phyloP scores from a whole-genome alignment of 164 flowering plant genomes.

The Stephania japonica region DNA sequence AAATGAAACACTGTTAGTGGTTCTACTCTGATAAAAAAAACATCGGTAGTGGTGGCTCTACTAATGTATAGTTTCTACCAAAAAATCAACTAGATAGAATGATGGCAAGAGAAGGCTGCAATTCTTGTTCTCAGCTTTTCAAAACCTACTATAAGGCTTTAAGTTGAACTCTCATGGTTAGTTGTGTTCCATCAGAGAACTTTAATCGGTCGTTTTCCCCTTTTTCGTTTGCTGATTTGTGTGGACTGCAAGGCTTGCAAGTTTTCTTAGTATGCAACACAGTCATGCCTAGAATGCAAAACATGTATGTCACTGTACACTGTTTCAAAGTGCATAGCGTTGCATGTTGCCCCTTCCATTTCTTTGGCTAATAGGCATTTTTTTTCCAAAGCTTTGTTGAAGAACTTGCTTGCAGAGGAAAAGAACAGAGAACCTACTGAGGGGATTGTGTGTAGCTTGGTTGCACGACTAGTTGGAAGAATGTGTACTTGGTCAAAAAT shows the following conservation, averaged over 20 bases:
- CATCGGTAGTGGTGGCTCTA: no score
- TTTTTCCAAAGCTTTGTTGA: constrained; percentile 50
- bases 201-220: neutral
- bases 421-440: constrained; percentile 44
- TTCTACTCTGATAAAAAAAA: neutral
- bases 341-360: neutral
- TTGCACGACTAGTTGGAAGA: constrained; percentile 51
- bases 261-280: neutral
- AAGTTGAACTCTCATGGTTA: neutral
- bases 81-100: no score
- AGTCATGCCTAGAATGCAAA: neutral
- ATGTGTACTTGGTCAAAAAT: constrained; percentile 42
- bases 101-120: no score
- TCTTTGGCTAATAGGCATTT: neutral
- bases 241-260: neutral
- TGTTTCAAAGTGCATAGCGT: neutral
- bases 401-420: constrained; percentile 33
- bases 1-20: neutral
- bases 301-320: neutral
- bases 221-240: no score
- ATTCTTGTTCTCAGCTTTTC: neutral
- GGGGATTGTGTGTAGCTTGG: constrained; percentile 52
- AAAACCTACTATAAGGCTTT: neutral
- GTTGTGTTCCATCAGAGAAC: neutral
- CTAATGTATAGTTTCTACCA: no score